Percentiles rank a stretch among this genome's conserved stretches.
phyloP scores from a whole-genome alignment of 106 monocot genomes.

The Dendrobium huoshanense region DNA sequence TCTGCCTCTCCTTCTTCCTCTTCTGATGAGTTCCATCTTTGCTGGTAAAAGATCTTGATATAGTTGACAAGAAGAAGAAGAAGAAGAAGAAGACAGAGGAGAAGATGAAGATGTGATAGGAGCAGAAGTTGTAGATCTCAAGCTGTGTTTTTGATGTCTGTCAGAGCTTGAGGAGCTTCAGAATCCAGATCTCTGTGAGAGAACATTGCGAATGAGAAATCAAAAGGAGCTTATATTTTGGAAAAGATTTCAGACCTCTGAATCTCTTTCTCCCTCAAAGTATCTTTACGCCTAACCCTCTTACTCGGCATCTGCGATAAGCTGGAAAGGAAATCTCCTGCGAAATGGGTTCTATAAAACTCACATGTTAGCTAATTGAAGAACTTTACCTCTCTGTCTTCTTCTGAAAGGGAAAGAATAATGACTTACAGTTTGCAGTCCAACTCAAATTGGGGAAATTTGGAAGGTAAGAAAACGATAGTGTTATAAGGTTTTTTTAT shows the following conservation, averaged over 20 bases:
- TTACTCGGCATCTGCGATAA: neutral
- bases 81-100: neutral
- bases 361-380: neutral
- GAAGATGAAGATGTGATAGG: neutral
- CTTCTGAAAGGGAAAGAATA: constrained; percentile 1
- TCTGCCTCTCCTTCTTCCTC: neutral
- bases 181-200: neutral
- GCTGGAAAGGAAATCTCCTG: neutral
- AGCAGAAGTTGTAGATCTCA: neutral
- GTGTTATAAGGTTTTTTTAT: no score
- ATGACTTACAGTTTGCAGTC: neutral
- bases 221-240: neutral
- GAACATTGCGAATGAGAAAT: neutral
- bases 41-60: neutral
- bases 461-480: no score
- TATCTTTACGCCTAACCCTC: neutral
- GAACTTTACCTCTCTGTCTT: neutral
- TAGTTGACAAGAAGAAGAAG: neutral
- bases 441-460: no score
- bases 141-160: neutral
- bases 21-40: neutral
- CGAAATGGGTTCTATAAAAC: neutral
- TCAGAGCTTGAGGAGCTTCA: neutral
- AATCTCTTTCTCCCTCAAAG: neutral
- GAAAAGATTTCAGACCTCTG: neutral